Evolutionary conservation across 768 basidiomycete species (phyloP).

Genomic region (Kwoniella sp.): DNA sequence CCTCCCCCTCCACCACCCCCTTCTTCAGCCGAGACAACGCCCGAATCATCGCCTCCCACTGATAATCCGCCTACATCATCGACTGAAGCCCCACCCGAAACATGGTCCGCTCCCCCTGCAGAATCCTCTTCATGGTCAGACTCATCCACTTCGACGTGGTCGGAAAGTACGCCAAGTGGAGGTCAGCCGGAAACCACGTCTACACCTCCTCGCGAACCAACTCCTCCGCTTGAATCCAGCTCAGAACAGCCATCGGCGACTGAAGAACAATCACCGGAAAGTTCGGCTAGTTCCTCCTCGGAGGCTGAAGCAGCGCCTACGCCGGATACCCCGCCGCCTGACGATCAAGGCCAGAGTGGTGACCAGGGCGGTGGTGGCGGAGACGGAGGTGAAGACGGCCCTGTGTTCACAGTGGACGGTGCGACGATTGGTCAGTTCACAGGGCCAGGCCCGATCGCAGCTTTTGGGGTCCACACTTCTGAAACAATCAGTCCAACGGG

Average conservation of each 20-base stretch:
- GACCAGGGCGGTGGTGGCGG: neutral
- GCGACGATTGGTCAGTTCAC: constrained; percentile 16
- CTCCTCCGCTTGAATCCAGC: neutral
- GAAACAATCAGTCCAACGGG: neutral
- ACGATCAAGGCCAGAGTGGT: constrained; percentile 1
- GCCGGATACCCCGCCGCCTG: neutral
- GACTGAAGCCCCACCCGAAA: neutral
- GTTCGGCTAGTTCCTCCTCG: neutral
- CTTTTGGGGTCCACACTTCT: neutral
- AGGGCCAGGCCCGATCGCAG: constrained; percentile 1
- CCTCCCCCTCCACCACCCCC: neutral
- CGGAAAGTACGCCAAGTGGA: neutral
- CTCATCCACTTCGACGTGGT: neutral
- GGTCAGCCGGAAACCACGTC: neutral
- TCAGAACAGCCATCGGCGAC: neutral
- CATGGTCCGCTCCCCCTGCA: neutral
- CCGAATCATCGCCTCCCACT: neutral
- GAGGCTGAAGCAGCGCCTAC: neutral
- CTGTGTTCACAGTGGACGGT: constrained; percentile 14
- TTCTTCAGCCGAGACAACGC: neutral
- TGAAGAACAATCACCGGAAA: neutral
- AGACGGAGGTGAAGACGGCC: neutral
- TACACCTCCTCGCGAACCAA: neutral
- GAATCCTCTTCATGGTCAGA: neutral
- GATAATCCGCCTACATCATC: neutral